These are phyloP conservation scores for Brassica nigra DNA, from an alignment of 345 rosid genomes.

Conservation along the genomic window DNA sequence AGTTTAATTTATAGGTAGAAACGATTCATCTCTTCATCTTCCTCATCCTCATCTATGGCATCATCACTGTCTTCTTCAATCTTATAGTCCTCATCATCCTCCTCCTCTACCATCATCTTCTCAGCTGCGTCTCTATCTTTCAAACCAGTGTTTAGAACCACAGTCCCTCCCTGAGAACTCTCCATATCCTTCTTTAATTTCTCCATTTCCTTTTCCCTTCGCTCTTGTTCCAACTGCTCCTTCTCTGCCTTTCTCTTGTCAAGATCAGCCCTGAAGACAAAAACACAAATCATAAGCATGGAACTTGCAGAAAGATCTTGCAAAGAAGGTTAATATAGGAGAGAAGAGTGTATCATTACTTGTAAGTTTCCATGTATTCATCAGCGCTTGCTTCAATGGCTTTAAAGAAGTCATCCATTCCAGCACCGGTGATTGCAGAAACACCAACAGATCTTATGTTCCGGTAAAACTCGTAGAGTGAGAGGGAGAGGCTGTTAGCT, in stretches of 20 bases:
- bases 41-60: constrained; percentile 61
- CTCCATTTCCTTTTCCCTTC: constrained; percentile 59
- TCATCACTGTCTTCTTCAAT: constrained; percentile 40
- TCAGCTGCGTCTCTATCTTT: constrained; percentile 52
- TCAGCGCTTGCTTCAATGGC: constrained; percentile 70
- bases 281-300: not conserved
- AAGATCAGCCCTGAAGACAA: constrained; percentile 62
- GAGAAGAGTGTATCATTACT: constrained; percentile 45
- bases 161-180: constrained; percentile 67
- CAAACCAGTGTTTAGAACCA: constrained; percentile 67
- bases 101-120: constrained; percentile 45
- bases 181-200: constrained; percentile 72
- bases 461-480: constrained; percentile 68
- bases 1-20: constrained; percentile 34
- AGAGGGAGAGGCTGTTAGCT: constrained; percentile 68
- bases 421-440: constrained; percentile 81
- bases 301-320: not conserved
- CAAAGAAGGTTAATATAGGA: not conserved
- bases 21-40: constrained; percentile 56
- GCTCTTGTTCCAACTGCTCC: constrained; percentile 67
- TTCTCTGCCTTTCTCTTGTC: constrained; percentile 78
- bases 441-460: constrained; percentile 77
- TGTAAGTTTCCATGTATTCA: constrained; percentile 75
- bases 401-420: constrained; percentile 72
- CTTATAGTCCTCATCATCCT: constrained; percentile 46